These are phyloP conservation scores for Athelia sp. DNA, from an alignment of 1,284 basidiomycete species.

Conservation along the genomic window DNA sequence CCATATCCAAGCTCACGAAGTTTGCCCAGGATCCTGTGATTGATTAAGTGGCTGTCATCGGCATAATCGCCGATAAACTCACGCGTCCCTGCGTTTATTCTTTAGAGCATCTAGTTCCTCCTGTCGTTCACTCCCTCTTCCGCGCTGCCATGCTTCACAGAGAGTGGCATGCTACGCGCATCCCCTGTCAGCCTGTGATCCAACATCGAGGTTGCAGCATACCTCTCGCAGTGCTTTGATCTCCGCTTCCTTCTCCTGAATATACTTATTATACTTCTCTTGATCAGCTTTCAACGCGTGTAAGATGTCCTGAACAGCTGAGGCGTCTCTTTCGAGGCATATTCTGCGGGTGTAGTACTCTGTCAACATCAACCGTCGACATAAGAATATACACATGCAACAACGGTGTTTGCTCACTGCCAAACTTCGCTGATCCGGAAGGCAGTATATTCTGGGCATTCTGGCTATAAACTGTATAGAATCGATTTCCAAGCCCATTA, in stretches of 20 bases:
- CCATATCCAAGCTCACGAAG: not conserved
- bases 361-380: too few relatives aligned
- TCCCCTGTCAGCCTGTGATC: not conserved
- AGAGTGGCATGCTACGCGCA: not conserved
- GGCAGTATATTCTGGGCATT: not conserved
- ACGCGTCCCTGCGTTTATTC: not conserved
- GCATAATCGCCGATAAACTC: too few relatives aligned
- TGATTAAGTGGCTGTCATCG: too few relatives aligned
- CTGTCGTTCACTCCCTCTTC: not conserved
- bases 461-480: not conserved
- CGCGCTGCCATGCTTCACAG: not conserved
- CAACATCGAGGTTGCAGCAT: not conserved
- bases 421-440: not conserved
- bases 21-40: not conserved
- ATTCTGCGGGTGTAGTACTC: not conserved
- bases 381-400: not conserved
- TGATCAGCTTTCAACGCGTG: not conserved
- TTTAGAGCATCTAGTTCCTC: too few relatives aligned
- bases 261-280: not conserved
- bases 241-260: not conserved
- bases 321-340: not conserved
- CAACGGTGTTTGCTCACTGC: not conserved
- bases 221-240: not conserved
- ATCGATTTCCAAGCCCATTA: not conserved
- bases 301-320: not conserved